A percentile compares a stretch with the other conserved stretches of the same genome.
phyloP scores from a whole-genome alignment of 2,329 filamentous ascomycete species.

The Calonectria naviculata region DNA sequence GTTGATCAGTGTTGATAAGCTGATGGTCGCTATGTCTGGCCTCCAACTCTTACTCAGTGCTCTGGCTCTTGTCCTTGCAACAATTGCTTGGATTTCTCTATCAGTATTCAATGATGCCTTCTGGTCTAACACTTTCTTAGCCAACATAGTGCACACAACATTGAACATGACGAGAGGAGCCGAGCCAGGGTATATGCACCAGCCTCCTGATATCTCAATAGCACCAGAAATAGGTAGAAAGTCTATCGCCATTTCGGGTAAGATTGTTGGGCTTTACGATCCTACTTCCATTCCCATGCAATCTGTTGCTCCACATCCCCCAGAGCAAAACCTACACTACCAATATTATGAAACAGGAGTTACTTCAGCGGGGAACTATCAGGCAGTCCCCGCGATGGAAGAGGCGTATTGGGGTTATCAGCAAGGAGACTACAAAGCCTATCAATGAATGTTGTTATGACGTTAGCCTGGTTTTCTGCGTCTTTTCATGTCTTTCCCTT shows the following conservation, averaged over 20 bases:
- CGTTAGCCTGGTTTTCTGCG: too few species aligned
- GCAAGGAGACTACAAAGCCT: neutral
- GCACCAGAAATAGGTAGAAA: neutral
- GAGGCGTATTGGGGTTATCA: neutral
- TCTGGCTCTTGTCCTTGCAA: neutral
- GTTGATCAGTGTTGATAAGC: neutral
- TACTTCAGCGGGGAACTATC: neutral
- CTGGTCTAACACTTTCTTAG: neutral
- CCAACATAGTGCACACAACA: neutral
- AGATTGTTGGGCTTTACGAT: neutral
- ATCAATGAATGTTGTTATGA: neutral
- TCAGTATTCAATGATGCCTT: neutral
- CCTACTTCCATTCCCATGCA: neutral
- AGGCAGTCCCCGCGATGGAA: neutral
- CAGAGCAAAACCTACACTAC: too few species aligned
- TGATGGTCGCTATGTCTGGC: constrained; percentile 2
- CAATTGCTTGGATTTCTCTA: neutral
- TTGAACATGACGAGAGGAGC: too few species aligned
- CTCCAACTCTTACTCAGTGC: neutral
- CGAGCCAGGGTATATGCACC: neutral
- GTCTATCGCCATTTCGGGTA: neutral
- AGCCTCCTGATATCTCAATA: neutral
- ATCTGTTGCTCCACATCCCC: neutral
- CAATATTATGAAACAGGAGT: neutral
- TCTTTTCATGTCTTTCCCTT: neutral